Base-by-base conservation (phyloP, 2,329 filamentous ascomycete species). In the Scedosporium dehoogii region DNA sequence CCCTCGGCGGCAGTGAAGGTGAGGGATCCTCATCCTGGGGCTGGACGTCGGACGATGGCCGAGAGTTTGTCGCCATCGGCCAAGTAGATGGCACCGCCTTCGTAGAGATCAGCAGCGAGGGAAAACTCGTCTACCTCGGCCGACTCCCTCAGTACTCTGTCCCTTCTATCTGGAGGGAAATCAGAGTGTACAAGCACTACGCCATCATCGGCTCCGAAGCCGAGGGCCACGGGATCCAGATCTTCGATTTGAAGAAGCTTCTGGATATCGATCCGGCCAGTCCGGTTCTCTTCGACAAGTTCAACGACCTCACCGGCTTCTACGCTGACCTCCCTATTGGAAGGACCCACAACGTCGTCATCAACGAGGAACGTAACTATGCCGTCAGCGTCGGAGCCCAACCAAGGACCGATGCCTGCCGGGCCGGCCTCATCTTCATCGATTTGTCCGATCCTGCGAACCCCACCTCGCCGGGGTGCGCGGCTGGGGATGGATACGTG, bases 241-340 rank as follows among this genome's bases (percentile, higher is more conserved):
- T 86, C 69, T 86, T 86, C 66, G 84, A 86, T 68, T 77, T 85
- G 79, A 80, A 75, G 67, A 84, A 79, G 72, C 74, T 83, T 6
- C 69, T 78, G 48, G 70, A 72, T 23, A 67, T 83, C 60, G 73
- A 79, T 67, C 74, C 78, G 0, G 69, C 74, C 21, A 73, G 69
- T 18, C 74, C 69, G 60, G 69, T 66, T 66, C 66, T 59, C 23
- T 76, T 74, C 64, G 62, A 66, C 53, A 64, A 69, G 48, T 65
- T 64, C 33, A 58, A 62, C 18, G 73, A 74, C 62, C 63, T 75
- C 25, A 69, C 71, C 1, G 69, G 70, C 12, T 70, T 69, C 64
- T 75, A 71, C 67, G 69, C 69, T 46, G 67, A 69, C 6, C 48
- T 71, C 0, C 70, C 70, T 7, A 38, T 62, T 12, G 64, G 64